A percentile compares a stretch with the other conserved stretches of the same genome.
Evolutionary conservation across 441 rosid genomes (phyloP).

Genomic region (Macaranga tanarius): DNA sequence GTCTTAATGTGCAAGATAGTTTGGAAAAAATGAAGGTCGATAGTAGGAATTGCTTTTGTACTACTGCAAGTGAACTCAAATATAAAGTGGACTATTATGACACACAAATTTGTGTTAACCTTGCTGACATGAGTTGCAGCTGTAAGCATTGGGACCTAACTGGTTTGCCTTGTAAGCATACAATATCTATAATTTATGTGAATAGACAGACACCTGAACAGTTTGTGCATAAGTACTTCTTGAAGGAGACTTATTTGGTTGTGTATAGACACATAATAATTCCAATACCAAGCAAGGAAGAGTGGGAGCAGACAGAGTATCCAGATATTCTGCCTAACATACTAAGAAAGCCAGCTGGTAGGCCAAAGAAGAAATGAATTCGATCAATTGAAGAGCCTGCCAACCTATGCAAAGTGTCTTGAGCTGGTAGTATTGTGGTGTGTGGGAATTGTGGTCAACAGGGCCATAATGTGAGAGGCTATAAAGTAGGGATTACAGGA

Average conservation of each 20-base stretch:
- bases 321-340: not conserved
- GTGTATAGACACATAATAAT: not conserved
- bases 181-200: not conserved
- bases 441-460: not conserved
- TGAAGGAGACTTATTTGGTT: not conserved
- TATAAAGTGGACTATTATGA: not conserved
- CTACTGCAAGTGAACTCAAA: not conserved
- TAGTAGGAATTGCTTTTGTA: not conserved
- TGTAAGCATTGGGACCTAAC: not conserved
- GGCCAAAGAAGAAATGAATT: not conserved
- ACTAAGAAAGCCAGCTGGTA: not conserved
- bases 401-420: not conserved
- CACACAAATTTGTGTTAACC: not conserved
- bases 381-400: not conserved
- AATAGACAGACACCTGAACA: not conserved
- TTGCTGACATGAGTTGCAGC: not conserved
- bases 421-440: not conserved
- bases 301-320: not conserved
- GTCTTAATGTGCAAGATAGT: not conserved
- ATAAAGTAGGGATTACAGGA: not conserved
- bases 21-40: not conserved
- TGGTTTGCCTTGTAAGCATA: not conserved
- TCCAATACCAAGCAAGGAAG: not conserved
- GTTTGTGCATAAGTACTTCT: not conserved
- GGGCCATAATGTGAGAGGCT: not conserved